A percentile compares a stretch with the other conserved stretches of the same genome.
Conservation (phyloP, 768 basidiomycete genomes). For the Lentinula boryana region DNA sequence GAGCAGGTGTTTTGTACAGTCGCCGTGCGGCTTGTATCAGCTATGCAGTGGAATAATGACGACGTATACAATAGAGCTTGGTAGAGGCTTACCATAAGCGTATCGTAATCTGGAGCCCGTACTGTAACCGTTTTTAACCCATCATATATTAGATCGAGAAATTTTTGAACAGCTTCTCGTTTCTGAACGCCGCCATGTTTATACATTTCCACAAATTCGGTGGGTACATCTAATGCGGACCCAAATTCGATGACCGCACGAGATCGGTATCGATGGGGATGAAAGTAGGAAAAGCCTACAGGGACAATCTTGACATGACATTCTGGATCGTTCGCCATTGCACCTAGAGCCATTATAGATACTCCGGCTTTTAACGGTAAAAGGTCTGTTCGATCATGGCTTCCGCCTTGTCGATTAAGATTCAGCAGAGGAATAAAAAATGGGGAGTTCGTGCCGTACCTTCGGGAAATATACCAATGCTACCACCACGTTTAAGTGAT, state of each 20-base stretch:
- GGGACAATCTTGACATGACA: slow-evolving; percentile 90
- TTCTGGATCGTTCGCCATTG: slow-evolving; percentile 87
- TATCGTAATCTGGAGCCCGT: slow-evolving; percentile 94
- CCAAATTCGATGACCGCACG: slow-evolving; percentile 98
- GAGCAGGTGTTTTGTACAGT: slow-evolving; percentile 90
- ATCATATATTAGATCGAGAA: slow-evolving; percentile 89
- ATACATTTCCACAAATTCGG: slow-evolving; percentile 84
- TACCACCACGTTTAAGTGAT: slow-evolving; percentile 76
- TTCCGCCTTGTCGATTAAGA: slow-evolving; percentile 70
- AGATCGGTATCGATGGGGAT: slow-evolving; percentile 85
- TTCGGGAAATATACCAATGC: slow-evolving; percentile 98
- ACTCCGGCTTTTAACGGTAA: slow-evolving; percentile 97
- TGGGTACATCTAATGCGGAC: slow-evolving; percentile 84
- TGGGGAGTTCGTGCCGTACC: slow-evolving; percentile 36
- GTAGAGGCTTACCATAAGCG: slow-evolving; percentile 72
- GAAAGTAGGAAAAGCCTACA: slow-evolving; percentile 71
- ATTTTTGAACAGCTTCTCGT: slow-evolving; percentile 82
- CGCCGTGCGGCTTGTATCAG: slow-evolving; percentile 93
- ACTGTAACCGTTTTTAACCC: slow-evolving; percentile 94
- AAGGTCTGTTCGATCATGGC: slow-evolving; percentile 95
- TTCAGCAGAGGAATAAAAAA: background rate
- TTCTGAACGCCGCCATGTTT: slow-evolving; percentile 84
- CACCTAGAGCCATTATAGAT: slow-evolving; percentile 95
- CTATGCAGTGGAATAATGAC: slow-evolving; percentile 31
- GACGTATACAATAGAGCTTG: background rate